Evolutionary conservation across 352 stramenopile species (phyloP).

Genomic region (Globisporangium rhizosaccharum): DNA sequence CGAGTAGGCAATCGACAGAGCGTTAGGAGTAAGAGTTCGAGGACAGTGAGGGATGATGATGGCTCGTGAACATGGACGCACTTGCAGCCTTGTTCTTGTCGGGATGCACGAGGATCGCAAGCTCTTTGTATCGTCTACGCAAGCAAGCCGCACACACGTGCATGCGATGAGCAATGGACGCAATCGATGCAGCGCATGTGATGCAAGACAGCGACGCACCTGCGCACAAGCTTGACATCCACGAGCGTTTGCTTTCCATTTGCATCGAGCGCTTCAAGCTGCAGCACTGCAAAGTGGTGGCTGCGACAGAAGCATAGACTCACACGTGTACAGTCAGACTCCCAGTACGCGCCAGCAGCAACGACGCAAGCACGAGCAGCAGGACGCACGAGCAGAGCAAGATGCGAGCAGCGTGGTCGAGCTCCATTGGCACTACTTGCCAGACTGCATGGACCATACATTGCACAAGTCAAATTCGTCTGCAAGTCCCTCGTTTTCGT

Average conservation of each 20-base stretch:
- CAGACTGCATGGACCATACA: no score
- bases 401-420: conserved; percentile 11
- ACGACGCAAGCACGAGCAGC: neutral
- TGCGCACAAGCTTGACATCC: conserved; percentile 25
- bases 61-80: conserved; percentile 1
- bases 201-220: conserved; percentile 9
- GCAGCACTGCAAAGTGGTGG: conserved; percentile 42
- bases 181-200: neutral
- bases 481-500: neutral
- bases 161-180: neutral
- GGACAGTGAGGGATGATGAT: neutral
- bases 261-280: conserved; percentile 13
- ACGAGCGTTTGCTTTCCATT: conserved; percentile 10
- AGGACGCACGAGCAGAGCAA: conserved; percentile 3
- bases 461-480: neutral
- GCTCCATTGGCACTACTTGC: neutral
- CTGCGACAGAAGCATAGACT: neutral
- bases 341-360: neutral
- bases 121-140: conserved; percentile 37
- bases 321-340: neutral
- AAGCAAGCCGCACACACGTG: neutral
- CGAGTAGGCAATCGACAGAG: neutral
- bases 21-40: neutral
- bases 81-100: conserved; percentile 50
- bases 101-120: conserved; percentile 49